Evolutionary conservation across 1,284 basidiomycete genomes (phyloP).

Genomic region (Ustilago hordei): DNA sequence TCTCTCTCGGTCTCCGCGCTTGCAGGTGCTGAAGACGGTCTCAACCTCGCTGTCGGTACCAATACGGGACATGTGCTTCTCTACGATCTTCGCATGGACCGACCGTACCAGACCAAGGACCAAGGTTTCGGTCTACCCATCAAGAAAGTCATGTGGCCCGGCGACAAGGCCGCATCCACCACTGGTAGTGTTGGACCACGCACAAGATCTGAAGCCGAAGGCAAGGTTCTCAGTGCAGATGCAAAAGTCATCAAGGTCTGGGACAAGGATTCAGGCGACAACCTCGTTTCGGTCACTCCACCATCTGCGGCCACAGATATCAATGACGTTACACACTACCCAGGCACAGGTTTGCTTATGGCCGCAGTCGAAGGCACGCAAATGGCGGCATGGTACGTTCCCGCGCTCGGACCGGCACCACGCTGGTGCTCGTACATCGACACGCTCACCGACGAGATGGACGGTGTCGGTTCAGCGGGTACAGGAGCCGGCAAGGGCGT

Average conservation of each 20-base stretch:
- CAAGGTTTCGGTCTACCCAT: constrained; percentile 96
- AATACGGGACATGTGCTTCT: constrained; percentile 92
- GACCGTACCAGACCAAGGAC: constrained; percentile 89
- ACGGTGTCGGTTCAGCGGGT: constrained; percentile 83
- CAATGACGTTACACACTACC: constrained; percentile 67
- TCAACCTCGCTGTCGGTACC: constrained; percentile 93
- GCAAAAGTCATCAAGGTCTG: constrained; percentile 69
- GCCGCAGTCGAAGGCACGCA: constrained; percentile 67
- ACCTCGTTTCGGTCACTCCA: constrained; percentile 93
- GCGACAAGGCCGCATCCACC: constrained; percentile 74
- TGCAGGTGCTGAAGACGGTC: constrained; percentile 79
- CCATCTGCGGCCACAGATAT: constrained; percentile 84
- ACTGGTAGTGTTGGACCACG: constrained; percentile 77
- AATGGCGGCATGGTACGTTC: constrained; percentile 77
- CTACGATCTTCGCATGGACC: constrained; percentile 89
- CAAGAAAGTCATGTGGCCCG: constrained; percentile 88
- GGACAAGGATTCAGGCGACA: constrained; percentile 81
- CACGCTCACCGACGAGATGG: constrained; percentile 81
- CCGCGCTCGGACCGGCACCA: constrained; percentile 94
- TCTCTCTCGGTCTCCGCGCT: constrained; percentile 84
- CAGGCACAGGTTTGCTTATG: constrained; percentile 66
- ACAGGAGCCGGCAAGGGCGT: constrained; percentile 70
- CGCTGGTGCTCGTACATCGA: constrained; percentile 98
- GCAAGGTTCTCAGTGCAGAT: constrained; percentile 64
- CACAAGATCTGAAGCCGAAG: constrained; percentile 71